These are phyloP conservation scores for Podila epicladia DNA, from an alignment of 192 early-diverging fungal genomes.

Conservation along the genomic window DNA sequence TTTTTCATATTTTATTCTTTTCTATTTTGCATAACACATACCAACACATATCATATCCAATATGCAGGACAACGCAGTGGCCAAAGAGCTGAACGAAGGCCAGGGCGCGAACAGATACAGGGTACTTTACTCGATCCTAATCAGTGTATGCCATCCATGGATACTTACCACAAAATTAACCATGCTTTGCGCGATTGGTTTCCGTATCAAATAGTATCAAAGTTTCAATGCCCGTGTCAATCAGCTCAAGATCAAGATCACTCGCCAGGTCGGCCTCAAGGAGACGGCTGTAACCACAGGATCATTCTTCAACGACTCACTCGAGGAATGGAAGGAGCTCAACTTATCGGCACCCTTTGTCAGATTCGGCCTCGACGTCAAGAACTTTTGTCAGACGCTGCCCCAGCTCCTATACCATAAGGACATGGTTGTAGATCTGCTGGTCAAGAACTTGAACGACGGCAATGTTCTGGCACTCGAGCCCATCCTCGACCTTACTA, in stretches of 20 bases:
- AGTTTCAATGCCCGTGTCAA: constrained; percentile 77
- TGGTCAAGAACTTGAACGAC: constrained; percentile 73
- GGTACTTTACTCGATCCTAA: constrained; percentile 47
- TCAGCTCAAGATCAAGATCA: constrained; percentile 85
- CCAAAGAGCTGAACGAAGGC: constrained; percentile 70
- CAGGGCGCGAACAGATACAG: constrained; percentile 74
- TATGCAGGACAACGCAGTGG: constrained; percentile 53
- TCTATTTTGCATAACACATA: neutral
- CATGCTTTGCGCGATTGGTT: constrained; percentile 20
- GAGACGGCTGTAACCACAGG: constrained; percentile 67
- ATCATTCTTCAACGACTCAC: constrained; percentile 86
- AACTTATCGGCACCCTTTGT: constrained; percentile 89
- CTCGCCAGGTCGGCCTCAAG: constrained; percentile 67
- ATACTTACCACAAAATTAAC: constrained; percentile 51
- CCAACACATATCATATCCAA: constrained; percentile 10
- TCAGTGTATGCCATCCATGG: constrained; percentile 46
- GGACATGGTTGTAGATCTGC: constrained; percentile 69
- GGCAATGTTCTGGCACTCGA: constrained; percentile 77
- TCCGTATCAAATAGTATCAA: constrained; percentile 71
- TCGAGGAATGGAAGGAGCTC: constrained; percentile 90
- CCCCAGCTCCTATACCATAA: constrained; percentile 94
- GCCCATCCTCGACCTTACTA: constrained; percentile 82
- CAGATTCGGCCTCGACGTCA: constrained; percentile 74
- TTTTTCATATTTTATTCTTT: neutral
- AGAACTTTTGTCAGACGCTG: constrained; percentile 73